Evolutionary conservation across 352 stramenopile species (phyloP).

Genomic region (Pythium pyrilobum): DNA sequence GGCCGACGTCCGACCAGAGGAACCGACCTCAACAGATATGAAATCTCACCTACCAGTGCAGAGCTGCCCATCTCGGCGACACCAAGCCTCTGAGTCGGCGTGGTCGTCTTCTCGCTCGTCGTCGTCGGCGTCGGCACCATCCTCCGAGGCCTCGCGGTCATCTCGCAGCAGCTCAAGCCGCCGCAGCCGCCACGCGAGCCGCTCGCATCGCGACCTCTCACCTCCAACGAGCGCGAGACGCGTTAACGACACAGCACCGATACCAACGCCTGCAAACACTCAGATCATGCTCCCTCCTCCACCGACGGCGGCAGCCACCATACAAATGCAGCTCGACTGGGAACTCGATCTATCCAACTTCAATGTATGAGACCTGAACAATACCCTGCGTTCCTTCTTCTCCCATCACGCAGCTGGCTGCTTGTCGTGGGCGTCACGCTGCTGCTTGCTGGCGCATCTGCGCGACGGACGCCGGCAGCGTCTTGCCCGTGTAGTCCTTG

Average conservation of each 20-base stretch:
- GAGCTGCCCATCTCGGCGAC: neutral
- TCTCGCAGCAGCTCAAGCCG: neutral
- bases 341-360: slow-evolving; percentile 73
- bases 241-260: neutral
- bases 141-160: neutral
- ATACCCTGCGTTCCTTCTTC: neutral
- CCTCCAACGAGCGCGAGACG: no score
- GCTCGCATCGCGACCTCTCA: no score
- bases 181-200: neutral
- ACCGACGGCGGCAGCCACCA: no score
- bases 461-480: slow-evolving; percentile 47
- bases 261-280: no score
- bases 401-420: neutral
- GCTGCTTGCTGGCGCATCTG: slow-evolving; percentile 38
- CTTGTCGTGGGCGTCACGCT: neutral
- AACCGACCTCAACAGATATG: no score
- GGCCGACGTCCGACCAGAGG: no score
- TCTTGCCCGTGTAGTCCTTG: slow-evolving; percentile 51
- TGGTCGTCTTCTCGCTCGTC: neutral
- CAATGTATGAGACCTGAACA: slow-evolving; percentile 17
- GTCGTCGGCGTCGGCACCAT: neutral
- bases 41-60: no score
- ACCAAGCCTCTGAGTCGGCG: neutral
- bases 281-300: no score
- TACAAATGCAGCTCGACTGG: slow-evolving; percentile 24